Evolutionary conservation across 2,329 filamentous ascomycete genomes (phyloP).

Genomic region (Hypomyces perniciosus): DNA sequence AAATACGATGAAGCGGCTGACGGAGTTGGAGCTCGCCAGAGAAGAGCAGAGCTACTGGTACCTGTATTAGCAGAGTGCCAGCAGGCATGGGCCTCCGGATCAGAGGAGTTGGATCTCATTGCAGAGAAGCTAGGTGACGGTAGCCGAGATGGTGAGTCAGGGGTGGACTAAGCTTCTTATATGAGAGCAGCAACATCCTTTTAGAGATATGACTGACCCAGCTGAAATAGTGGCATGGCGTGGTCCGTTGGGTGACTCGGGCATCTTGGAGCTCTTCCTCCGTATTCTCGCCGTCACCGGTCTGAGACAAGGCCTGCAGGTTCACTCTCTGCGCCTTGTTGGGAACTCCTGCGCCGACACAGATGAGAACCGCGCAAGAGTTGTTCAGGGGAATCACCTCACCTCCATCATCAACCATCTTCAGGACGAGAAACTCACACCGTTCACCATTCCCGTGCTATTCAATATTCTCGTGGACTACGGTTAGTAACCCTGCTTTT

Average conservation of each 20-base stretch:
- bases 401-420: slow-evolving; percentile 43
- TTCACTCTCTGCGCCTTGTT: slow-evolving; percentile 51
- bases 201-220: background rate
- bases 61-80: slow-evolving; percentile 34
- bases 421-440: slow-evolving; percentile 40
- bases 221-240: slow-evolving; percentile 47
- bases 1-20: slow-evolving; percentile 24
- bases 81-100: slow-evolving; percentile 35
- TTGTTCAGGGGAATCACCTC: slow-evolving; percentile 45
- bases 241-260: slow-evolving; percentile 50
- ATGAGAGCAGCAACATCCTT: background rate
- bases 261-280: slow-evolving; percentile 52
- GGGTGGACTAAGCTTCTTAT: background rate
- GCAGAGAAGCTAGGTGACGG: slow-evolving; percentile 50
- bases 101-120: slow-evolving; percentile 38
- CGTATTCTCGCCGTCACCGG: slow-evolving; percentile 35
- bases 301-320: slow-evolving; percentile 38
- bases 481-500: slow-evolving; percentile 34
- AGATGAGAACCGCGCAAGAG: slow-evolving; percentile 53
- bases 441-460: slow-evolving; percentile 52
- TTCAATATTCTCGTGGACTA: slow-evolving; percentile 61
- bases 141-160: slow-evolving; percentile 48
- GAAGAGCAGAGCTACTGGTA: slow-evolving; percentile 28
- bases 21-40: slow-evolving; percentile 16
- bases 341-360: slow-evolving; percentile 60